phyloP scores from a whole-genome alignment of 2,329 filamentous ascomycete species.

The Ploettnerulaceae sp. region DNA sequence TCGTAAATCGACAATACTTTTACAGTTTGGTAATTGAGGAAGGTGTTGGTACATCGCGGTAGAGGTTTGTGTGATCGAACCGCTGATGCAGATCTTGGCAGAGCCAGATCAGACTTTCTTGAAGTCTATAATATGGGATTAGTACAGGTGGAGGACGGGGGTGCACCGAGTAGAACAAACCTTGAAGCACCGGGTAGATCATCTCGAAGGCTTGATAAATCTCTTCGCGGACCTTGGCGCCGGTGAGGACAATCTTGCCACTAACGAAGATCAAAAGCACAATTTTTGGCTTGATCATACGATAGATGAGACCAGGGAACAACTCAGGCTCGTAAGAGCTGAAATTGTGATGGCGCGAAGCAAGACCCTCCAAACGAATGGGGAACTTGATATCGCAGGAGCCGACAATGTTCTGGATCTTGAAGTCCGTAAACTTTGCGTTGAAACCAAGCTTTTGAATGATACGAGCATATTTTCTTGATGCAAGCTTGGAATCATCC shows the following conservation, averaged over 20 bases:
- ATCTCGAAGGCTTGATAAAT: conserved; percentile 96
- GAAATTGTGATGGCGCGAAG: conserved; percentile 98
- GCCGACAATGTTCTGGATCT: conserved; percentile 99
- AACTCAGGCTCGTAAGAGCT: conserved; percentile 97
- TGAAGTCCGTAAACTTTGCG: conserved; percentile 99
- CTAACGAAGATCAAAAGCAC: conserved; percentile 96
- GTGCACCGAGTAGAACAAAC: conserved; percentile 44
- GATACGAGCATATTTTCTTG: conserved; percentile 95
- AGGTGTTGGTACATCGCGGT: conserved; percentile 30
- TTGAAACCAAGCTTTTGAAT: conserved; percentile 99
- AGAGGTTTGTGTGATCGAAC: conserved; percentile 28
- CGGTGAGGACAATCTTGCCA: conserved; percentile 96
- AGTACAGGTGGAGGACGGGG: background rate
- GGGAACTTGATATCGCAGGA: conserved; percentile 99
- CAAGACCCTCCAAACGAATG: conserved; percentile 91
- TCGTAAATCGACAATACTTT: conserved; percentile 32
- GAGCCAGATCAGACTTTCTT: conserved; percentile 34
- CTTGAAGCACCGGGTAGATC: conserved; percentile 93
- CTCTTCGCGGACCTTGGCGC: conserved; percentile 96
- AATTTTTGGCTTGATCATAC: conserved; percentile 99
- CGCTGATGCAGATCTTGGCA: conserved; percentile 28
- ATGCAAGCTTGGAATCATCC: conserved; percentile 95
- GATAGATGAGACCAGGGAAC: conserved; percentile 98
- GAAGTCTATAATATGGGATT: conserved; percentile 32
- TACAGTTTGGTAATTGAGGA: conserved; percentile 27